phyloP scores from a whole-genome alignment of 495 filamentous ascomycete genomes.

The Podospora sp. region DNA sequence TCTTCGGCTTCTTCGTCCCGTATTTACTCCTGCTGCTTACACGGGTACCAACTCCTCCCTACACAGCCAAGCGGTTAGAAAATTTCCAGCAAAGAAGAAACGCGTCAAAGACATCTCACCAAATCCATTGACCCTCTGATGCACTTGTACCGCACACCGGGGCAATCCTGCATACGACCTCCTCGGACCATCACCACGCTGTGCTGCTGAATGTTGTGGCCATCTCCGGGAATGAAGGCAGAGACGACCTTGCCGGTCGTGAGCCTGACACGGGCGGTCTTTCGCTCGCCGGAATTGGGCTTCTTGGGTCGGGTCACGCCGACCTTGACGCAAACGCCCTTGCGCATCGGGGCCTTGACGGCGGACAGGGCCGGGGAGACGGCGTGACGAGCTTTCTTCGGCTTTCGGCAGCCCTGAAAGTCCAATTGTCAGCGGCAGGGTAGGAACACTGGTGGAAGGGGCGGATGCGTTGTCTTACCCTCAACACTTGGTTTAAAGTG shows the following conservation, averaged over 20 bases:
- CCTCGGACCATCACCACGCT: slow-evolving; percentile 92
- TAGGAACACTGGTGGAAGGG: neutral
- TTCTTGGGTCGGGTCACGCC: slow-evolving; percentile 95
- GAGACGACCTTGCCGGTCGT: slow-evolving; percentile 85
- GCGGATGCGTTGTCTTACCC: slow-evolving; percentile 38
- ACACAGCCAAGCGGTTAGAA: slow-evolving; percentile 4
- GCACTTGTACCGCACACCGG: slow-evolving; percentile 93
- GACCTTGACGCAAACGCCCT: slow-evolving; percentile 93
- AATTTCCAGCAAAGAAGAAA: neutral
- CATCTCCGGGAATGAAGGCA: slow-evolving; percentile 93
- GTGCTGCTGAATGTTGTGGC: slow-evolving; percentile 99
- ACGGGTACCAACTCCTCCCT: slow-evolving; percentile 90
- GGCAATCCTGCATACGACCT: slow-evolving; percentile 92
- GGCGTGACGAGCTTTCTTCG: slow-evolving; percentile 76
- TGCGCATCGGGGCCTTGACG: slow-evolving; percentile 74
- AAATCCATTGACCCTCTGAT: slow-evolving; percentile 92
- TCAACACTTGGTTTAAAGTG: slow-evolving; percentile 64
- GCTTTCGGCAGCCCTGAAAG: slow-evolving; percentile 70
- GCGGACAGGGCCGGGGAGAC: slow-evolving; percentile 79
- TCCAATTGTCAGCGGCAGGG: neutral
- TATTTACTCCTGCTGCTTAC: slow-evolving; percentile 90
- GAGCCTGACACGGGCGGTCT: slow-evolving; percentile 84
- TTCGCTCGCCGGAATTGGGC: slow-evolving; percentile 94
- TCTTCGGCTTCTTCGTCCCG: slow-evolving; percentile 98
- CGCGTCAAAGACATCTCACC: slow-evolving; percentile 56